Evolutionary conservation across 2,329 filamentous ascomycete genomes (phyloP).

Genomic region (Saccharata proteae): DNA sequence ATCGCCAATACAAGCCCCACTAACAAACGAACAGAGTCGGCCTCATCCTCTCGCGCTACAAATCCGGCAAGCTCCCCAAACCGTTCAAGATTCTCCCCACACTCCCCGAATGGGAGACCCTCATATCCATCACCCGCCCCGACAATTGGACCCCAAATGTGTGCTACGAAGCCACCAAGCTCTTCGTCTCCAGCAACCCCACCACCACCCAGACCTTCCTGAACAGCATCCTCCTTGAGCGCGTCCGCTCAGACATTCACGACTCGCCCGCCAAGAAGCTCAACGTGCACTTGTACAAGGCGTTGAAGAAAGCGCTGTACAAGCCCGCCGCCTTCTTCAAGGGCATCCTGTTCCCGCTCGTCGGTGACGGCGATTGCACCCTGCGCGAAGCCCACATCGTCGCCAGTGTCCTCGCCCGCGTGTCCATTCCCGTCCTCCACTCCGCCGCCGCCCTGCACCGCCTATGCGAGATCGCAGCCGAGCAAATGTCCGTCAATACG

Average conservation of each 20-base stretch:
- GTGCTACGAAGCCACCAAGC: conserved; percentile 76
- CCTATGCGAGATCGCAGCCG: conserved; percentile 85
- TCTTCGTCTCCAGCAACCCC: conserved; percentile 81
- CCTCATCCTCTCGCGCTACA: conserved; percentile 80
- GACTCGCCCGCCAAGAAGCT: conserved; percentile 70
- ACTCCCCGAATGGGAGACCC: conserved; percentile 82
- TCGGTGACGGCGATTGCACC: conserved; percentile 76
- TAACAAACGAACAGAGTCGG: conserved; percentile 49
- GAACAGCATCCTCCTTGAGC: conserved; percentile 74
- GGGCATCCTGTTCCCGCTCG: conserved; percentile 82
- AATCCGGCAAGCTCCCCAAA: conserved; percentile 91
- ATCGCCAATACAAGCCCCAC: not conserved
- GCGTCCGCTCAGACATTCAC: conserved; percentile 85
- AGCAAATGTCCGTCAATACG: conserved; percentile 70
- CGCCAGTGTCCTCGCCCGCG: conserved; percentile 68
- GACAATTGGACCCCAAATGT: conserved; percentile 69
- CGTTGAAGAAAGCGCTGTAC: conserved; percentile 83
- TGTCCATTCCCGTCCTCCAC: conserved; percentile 83
- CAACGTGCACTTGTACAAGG: conserved; percentile 89
- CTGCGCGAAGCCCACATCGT: conserved; percentile 87
- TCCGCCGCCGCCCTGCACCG: conserved; percentile 85
- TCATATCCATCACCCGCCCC: conserved; percentile 73
- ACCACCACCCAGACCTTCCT: conserved; percentile 73
- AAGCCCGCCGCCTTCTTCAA: conserved; percentile 97
- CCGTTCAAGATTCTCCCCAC: conserved; percentile 95